Evolutionary conservation across 306 rosid genomes (phyloP), one percentile per base, ranked within the genome.

Genomic region (Prunus armeniaca): DNA sequence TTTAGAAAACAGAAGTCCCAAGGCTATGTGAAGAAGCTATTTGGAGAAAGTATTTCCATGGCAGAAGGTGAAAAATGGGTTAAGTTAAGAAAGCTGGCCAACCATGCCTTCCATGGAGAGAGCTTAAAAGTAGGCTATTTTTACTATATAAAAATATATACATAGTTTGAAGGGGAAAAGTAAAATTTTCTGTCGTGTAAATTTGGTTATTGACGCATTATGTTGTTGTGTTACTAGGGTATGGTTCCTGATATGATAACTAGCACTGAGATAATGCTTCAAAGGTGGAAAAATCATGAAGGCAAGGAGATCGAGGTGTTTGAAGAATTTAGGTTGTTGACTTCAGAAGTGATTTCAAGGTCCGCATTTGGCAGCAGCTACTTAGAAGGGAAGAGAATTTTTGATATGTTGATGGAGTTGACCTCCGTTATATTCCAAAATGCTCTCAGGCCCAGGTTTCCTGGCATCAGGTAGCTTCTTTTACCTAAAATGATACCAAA

Each of bases 71-170:
- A 85, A 60, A 79, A 77, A 65, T 85, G 88, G 84, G 78, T 24
- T 0, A 82, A 82, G 28, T 13, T 80, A 43, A 9, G 84, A 14
- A 85, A 85, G 73, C 73, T 79, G 24, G 75, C 82, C 17, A 69
- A 79, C 17, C 72, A 43, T 55, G 84, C 84, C 54, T 79, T 85
- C 68, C 84, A 85, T 72, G 86, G 77, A 12, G 88, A 85, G 28
- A 79, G 58, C 72, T 75, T 85, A 24, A 82, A 63, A 10, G 88
- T 82, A 65, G 66, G 55, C 12, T 14, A 47, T 8, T 46, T 17
- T 34, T 34, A 34, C 9, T 34, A 34, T 6, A 34, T 34, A 32
- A 0, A 32, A 32, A 28, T 27, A 27, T 28, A 32, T 5, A 32
- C 0, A 1, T 6, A 34, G 9, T 34, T 34, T 34, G 41, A 34